These are phyloP conservation scores for Xylaria scruposa DNA, from an alignment of 495 filamentous ascomycete genomes.

Conservation along the genomic window DNA sequence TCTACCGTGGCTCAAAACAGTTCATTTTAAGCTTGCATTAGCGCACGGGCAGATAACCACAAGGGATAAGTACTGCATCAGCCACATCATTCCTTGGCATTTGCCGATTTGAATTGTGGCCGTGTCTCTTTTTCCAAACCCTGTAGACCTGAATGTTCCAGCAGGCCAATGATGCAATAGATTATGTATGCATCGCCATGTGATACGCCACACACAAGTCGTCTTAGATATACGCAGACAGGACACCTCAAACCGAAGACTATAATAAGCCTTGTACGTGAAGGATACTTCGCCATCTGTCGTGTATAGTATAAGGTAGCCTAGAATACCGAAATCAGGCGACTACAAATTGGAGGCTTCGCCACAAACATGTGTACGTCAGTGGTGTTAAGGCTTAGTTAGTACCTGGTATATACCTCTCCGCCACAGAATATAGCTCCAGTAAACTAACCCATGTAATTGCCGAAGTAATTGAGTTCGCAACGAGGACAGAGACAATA, in stretches of 20 bases:
- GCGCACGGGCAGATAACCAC: not conserved
- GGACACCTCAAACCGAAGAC: not conserved
- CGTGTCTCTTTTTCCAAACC: not conserved
- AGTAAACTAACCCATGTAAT: no score
- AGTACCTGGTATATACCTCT: not conserved
- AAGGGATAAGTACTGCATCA: not conserved
- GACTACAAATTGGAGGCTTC: not conserved
- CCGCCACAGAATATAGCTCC: not conserved
- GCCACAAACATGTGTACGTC: constrained; percentile 3
- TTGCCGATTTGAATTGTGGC: not conserved
- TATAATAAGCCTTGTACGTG: not conserved
- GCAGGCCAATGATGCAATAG: not conserved
- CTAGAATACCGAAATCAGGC: not conserved
- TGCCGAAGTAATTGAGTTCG: no score
- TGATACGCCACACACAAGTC: not conserved
- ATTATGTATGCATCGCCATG: not conserved
- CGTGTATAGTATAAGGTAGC: not conserved
- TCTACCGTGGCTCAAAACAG: not conserved
- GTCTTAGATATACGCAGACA: not conserved
- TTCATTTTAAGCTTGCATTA: constrained; percentile 18
- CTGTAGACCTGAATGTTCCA: not conserved
- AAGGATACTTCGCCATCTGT: not conserved
- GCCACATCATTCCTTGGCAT: not conserved
- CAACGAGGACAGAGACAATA: no score
- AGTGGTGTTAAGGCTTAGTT: not conserved